Base-by-base conservation (phyloP, 148 eudicot species). In the Chenopodium suecicum region DNA sequence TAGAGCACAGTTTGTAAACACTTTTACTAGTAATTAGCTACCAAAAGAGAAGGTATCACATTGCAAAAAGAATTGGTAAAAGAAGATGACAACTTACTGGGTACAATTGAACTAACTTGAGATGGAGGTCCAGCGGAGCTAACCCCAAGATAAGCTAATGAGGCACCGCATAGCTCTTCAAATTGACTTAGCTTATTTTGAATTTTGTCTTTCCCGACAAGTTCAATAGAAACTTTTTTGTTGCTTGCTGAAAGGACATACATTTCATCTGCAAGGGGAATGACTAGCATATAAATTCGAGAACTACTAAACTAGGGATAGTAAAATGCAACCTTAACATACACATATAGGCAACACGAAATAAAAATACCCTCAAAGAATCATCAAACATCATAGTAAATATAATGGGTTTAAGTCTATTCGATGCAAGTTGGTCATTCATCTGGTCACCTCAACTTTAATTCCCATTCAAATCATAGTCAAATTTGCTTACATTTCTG, bases 231-330 rank as follows among this genome's bases (percentile, higher is more conserved):
- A 70, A 96, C 97, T 72, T 84, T 87, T 80, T 85, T 89, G 78
- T 92, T 91, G 71, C 86, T 89, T 32, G 97, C 91, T 79, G 99
- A 94, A 81, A 92, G 89, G 74, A 96, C 98, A 84, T 94, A 96
- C 99, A 96, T 96, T 86, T 96, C 99, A 88, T 96, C 99, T 96
- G 97, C 77, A 77, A 70, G 77, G 8, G 44, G 44, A 41, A 41
- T 0, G 44, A 41, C 44, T 0, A 41, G 1, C 44, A 41, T 41
- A 0, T 41, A 41, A 58, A 77, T 23, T 25, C 2, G 56, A 56
- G 31, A 78, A 66, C 52, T 46, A 46, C 66, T n/a, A 1, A 41
- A 63, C 32, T 76, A 54, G 65, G 65, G 41, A 70, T 4, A 50
- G 60, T 27, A 74, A 14, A 13, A 29, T 73, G 76, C 70, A 70